Conservation (phyloP, 768 basidiomycete genomes). For the Suillus paluster region DNA sequence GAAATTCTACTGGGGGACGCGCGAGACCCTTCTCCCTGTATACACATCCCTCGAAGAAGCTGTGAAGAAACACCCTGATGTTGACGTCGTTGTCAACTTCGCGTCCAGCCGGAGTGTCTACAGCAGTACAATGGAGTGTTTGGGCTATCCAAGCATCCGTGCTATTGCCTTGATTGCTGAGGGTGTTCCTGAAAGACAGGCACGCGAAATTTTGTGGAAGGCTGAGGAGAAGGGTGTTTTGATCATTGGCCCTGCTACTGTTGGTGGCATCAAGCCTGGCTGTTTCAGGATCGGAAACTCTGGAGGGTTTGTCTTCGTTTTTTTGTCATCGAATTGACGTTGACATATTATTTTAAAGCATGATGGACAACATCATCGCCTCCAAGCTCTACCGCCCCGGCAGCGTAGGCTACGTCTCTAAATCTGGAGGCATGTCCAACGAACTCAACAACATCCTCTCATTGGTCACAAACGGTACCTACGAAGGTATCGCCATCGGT, state of each 20-base stretch:
- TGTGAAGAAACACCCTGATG: slow-evolving; percentile 92
- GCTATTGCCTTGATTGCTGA: slow-evolving; percentile 94
- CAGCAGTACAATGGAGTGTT: slow-evolving; percentile 90
- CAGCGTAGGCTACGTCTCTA: slow-evolving; percentile 98
- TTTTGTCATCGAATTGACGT: too few relatives aligned
- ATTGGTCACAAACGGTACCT: slow-evolving; percentile 94
- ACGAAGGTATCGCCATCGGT: slow-evolving; percentile 99
- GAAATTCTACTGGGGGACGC: slow-evolving; percentile 99
- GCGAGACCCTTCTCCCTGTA: slow-evolving; percentile 97
- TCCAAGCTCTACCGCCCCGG: slow-evolving; percentile 98
- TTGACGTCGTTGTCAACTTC: slow-evolving; percentile 98
- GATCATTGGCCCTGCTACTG: slow-evolving; percentile 96
- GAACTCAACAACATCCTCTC: slow-evolving; percentile 99
- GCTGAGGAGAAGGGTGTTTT: slow-evolving; percentile 86
- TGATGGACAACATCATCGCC: slow-evolving; percentile 99
- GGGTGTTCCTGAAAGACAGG: slow-evolving; percentile 98
- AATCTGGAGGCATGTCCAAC: slow-evolving; percentile 99
- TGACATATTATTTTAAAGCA: slow-evolving; percentile 47
- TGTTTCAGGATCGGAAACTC: slow-evolving; percentile 99
- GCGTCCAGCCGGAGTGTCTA: slow-evolving; percentile 93
- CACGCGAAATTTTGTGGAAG: slow-evolving; percentile 91
- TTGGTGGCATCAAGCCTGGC: slow-evolving; percentile 99
- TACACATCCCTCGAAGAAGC: slow-evolving; percentile 94
- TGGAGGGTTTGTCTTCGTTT: slow-evolving; percentile 77
- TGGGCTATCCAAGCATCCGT: slow-evolving; percentile 51